phyloP scores from a whole-genome alignment of 2,329 filamentous ascomycete species.

The Colletotrichum higginsianum region DNA sequence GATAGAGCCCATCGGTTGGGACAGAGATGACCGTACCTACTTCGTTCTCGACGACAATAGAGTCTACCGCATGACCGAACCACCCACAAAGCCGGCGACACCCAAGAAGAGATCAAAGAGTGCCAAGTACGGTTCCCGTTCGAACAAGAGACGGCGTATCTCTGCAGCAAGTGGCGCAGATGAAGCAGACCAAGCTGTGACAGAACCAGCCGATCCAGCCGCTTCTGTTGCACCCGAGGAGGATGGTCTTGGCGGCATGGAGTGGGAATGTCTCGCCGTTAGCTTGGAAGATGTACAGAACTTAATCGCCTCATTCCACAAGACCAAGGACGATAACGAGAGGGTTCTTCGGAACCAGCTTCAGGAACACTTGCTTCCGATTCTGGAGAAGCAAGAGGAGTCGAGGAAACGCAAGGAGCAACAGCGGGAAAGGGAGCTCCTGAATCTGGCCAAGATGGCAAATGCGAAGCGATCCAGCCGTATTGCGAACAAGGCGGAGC shows the following conservation, averaged over 20 bases:
- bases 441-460: slow-evolving; percentile 89
- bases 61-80: slow-evolving; percentile 89
- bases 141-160: slow-evolving; percentile 79
- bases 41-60: slow-evolving; percentile 95
- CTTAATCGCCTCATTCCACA: slow-evolving; percentile 80
- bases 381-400: slow-evolving; percentile 85
- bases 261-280: slow-evolving; percentile 93
- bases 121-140: slow-evolving; percentile 72
- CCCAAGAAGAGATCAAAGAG: slow-evolving; percentile 76
- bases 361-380: slow-evolving; percentile 83
- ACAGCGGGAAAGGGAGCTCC: slow-evolving; percentile 82
- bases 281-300: slow-evolving; percentile 82
- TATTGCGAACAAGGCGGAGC: slow-evolving; percentile 85
- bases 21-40: slow-evolving; percentile 87
- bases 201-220: slow-evolving; percentile 46
- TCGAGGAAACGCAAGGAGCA: slow-evolving; percentile 79
- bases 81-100: slow-evolving; percentile 74
- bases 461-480: slow-evolving; percentile 94
- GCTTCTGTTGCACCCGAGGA: slow-evolving; percentile 57
- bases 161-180: slow-evolving; percentile 60
- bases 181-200: slow-evolving; percentile 50
- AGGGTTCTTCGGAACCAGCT: slow-evolving; percentile 81
- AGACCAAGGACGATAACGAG: slow-evolving; percentile 87
- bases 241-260: slow-evolving; percentile 80
- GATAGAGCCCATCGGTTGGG: slow-evolving; percentile 90